Evolutionary conservation across 306 rosid species (phyloP).

Genomic region (Trifolium repens): DNA sequence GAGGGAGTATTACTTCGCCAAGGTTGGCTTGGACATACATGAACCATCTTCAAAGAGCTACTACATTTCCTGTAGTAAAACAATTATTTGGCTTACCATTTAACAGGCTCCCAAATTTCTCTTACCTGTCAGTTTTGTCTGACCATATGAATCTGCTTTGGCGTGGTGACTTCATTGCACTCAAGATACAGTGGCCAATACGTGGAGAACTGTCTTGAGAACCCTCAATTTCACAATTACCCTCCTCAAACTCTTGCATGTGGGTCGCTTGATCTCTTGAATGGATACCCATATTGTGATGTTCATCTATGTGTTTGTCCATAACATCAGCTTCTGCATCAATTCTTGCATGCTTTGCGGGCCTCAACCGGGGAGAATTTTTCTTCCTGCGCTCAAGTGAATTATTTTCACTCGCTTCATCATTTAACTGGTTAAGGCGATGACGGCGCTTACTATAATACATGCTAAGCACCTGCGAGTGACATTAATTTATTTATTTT

Average conservation of each 20-base stretch:
- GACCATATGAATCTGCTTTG: slow-evolving; percentile 81
- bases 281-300: slow-evolving; percentile 39
- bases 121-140: slow-evolving; percentile 90
- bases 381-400: slow-evolving; percentile 45
- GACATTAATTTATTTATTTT: slow-evolving; percentile 11
- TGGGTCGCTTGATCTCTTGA: slow-evolving; percentile 47
- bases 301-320: slow-evolving; percentile 47
- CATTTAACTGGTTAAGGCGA: slow-evolving; percentile 54
- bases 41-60: slow-evolving; percentile 30
- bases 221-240: slow-evolving; percentile 51
- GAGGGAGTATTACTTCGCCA: slow-evolving; percentile 17
- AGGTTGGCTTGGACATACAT: slow-evolving; percentile 33
- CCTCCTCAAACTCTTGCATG: slow-evolving; percentile 52
- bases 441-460: slow-evolving; percentile 63
- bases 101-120: slow-evolving; percentile 20
- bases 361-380: slow-evolving; percentile 50
- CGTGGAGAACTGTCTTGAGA: slow-evolving; percentile 53
- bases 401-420: slow-evolving; percentile 46
- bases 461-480: slow-evolving; percentile 79
- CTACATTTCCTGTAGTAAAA: slow-evolving; percentile 28
- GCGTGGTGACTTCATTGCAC: slow-evolving; percentile 64
- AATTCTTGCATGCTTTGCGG: slow-evolving; percentile 53
- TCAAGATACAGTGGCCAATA: slow-evolving; percentile 48
- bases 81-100: slow-evolving; percentile 19
- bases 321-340: slow-evolving; percentile 52